These are phyloP conservation scores for Phytophthora sp. DNA, from an alignment of 352 stramenopile species.

Conservation along the genomic window DNA sequence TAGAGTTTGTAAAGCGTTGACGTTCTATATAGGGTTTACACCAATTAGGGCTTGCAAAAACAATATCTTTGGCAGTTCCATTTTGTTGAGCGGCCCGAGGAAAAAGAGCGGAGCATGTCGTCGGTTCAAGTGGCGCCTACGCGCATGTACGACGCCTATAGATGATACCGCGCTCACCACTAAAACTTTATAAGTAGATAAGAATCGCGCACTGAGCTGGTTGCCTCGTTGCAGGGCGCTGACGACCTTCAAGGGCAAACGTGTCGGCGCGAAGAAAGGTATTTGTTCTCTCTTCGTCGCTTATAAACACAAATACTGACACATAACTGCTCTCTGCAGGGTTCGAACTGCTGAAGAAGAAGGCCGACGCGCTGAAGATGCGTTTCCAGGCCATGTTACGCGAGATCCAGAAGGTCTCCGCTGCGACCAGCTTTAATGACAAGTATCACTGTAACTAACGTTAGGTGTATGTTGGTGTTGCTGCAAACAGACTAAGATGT, in stretches of 20 bases:
- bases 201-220: slow-evolving; percentile 5
- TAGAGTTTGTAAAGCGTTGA: slow-evolving; percentile 3
- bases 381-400: slow-evolving; percentile 90
- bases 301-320: neutral
- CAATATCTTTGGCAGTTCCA: slow-evolving; percentile 32
- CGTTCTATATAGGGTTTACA: slow-evolving; percentile 17
- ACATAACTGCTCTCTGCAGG: slow-evolving; percentile 36
- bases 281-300: neutral
- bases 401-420: slow-evolving; percentile 82
- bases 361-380: slow-evolving; percentile 99
- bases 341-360: slow-evolving; percentile 96
- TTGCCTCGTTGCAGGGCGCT: slow-evolving; percentile 61
- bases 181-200: neutral
- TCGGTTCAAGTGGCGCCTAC: slow-evolving; percentile 74
- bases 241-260: slow-evolving; percentile 86
- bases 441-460: neutral
- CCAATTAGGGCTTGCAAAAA: neutral
- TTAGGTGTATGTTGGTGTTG: neutral
- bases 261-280: slow-evolving; percentile 89
- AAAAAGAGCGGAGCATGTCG: slow-evolving; percentile 32
- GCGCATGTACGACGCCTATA: slow-evolving; percentile 66
- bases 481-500: slow-evolving; percentile 75
- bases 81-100: neutral
- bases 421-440: neutral
- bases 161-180: neutral